Conservation (phyloP, 148 eudicot species). For the Salicornia ramosissima region DNA sequence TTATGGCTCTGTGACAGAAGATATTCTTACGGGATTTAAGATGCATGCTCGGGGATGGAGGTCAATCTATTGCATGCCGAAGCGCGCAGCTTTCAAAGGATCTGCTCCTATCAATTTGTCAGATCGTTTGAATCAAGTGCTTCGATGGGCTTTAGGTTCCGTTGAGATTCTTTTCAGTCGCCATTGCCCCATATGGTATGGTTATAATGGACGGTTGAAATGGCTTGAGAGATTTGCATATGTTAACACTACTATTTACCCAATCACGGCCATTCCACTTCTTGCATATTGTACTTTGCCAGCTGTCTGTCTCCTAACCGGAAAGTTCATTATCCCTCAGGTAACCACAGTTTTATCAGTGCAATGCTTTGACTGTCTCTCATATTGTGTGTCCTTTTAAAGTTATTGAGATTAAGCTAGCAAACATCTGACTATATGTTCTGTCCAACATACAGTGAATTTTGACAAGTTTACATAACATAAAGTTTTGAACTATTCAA, state of each 20-base stretch:
- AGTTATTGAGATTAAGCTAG: not conserved
- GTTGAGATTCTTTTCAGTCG: slow-evolving; percentile 73
- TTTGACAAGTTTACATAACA: too few relatives aligned
- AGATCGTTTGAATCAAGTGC: slow-evolving; percentile 76
- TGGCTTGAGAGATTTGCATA: slow-evolving; percentile 69
- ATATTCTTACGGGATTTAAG: slow-evolving; percentile 77
- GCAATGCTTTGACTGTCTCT: not conserved
- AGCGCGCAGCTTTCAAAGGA: slow-evolving; percentile 70
- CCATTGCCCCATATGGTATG: slow-evolving; percentile 80
- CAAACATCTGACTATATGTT: not conserved
- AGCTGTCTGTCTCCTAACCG: slow-evolving; percentile 66
- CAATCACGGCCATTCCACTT: slow-evolving; percentile 64
- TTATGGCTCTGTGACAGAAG: slow-evolving; percentile 79
- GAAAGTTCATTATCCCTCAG: slow-evolving; percentile 69
- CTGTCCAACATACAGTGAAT: too few relatives aligned
- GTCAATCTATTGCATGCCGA: slow-evolving; percentile 71
- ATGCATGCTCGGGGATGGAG: slow-evolving; percentile 83
- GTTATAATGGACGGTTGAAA: slow-evolving; percentile 51
- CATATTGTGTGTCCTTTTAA: not conserved
- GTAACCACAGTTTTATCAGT: slow-evolving; percentile 24
- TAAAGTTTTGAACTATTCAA: too few relatives aligned
- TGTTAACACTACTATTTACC: slow-evolving; percentile 62
- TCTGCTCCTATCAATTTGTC: slow-evolving; percentile 82
- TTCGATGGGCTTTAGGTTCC: slow-evolving; percentile 77
- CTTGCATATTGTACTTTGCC: slow-evolving; percentile 68